Conservation (phyloP, 2,329 filamentous ascomycete species). For the Nigrograna mackinnonii region DNA sequence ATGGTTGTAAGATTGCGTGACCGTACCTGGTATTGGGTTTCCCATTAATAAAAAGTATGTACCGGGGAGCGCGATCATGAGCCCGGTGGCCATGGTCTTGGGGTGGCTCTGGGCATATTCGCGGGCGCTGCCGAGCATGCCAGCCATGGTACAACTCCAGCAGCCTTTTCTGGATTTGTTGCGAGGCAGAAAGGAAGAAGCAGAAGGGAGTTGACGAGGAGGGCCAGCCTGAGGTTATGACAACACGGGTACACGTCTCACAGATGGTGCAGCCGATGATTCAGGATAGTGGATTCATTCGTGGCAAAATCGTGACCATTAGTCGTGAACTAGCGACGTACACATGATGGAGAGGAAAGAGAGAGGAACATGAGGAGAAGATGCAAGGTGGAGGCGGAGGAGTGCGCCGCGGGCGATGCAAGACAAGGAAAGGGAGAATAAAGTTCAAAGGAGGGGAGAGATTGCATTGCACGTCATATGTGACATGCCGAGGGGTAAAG, state of each 20-base stretch:
- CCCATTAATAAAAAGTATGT: slow-evolving; percentile 20
- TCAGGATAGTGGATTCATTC: slow-evolving; percentile 1
- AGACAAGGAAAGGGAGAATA: slow-evolving; percentile 5
- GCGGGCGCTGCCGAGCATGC: slow-evolving; percentile 18
- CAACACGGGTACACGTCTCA: too few species aligned
- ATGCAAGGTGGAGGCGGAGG: slow-evolving; percentile 6
- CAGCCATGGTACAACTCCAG: slow-evolving; percentile 24
- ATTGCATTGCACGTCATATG: slow-evolving; percentile 23
- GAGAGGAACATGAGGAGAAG: slow-evolving; percentile 7
- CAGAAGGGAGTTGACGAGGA: too few species aligned
- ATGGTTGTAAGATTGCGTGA: slow-evolving; percentile 9
- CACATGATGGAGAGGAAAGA: slow-evolving; percentile 17
- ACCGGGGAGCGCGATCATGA: slow-evolving; percentile 22
- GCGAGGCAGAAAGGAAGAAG: too few species aligned
- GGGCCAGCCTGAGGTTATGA: too few species aligned
- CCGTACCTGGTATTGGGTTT: slow-evolving; percentile 11
- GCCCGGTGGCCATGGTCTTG: slow-evolving; percentile 18
- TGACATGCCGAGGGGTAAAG: slow-evolving; percentile 25
- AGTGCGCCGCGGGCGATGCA: slow-evolving; percentile 7
- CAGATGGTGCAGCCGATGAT: not conserved
- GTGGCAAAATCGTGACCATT: slow-evolving; percentile 27
- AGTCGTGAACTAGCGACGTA: slow-evolving; percentile 15
- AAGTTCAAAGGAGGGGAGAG: slow-evolving; percentile 12
- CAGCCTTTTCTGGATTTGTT: too few species aligned
- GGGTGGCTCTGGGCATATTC: slow-evolving; percentile 25